Base-by-base conservation (phyloP, 192 early-diverging fungal genomes). In the Rhizophlyctis rosea region DNA sequence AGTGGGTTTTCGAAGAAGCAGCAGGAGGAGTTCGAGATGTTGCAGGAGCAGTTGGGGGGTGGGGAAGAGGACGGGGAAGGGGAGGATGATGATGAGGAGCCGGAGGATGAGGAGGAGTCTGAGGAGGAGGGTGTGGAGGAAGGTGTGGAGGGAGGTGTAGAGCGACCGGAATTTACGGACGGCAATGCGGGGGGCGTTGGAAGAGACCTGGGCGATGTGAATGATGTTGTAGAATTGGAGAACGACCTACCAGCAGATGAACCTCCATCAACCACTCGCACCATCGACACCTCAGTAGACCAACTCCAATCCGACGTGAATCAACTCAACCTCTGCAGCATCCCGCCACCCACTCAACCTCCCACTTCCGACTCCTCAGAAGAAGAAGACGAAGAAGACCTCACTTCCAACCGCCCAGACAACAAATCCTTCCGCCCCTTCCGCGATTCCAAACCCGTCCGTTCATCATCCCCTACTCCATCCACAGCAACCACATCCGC, bases 1-100 rank as follows among this genome's bases (percentile, higher is more conserved):
- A 95, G 92, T 72, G 97, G 97, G 27, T 98, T 98, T 63, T 92
- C 88, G 14, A 91, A 87, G 64, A 87, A 95, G 18, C 33, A 57
- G n/a, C 47, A 50, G 14, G 34, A 75, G 18, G 24, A 14, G 52
- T 1, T 54, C 16, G 52, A 54, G 52, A 54, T 13, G 24, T 13
- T 21, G 52, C 13, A 25, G 1, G 52, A 50, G 31, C 58, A 35
- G 21, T 32, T 50, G 18, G 57, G 61, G 24, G 21, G 9, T 31
- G 62, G 67, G 30, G 57, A 34, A 24, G 65, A 55, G n/a, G 66
- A 65, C 39, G 57, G 60, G 25, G 66, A 54, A 36, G 69, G 74
- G 30, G 55, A 64, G 30, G 59, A 71, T 30, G 59, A 68, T 31
- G 69, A 68, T 3, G 28, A 62, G n/a, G 77, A 77, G 50, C 60